These are phyloP conservation scores for Naganishia vishniacii DNA, from an alignment of 768 basidiomycete species.

Conservation along the genomic window DNA sequence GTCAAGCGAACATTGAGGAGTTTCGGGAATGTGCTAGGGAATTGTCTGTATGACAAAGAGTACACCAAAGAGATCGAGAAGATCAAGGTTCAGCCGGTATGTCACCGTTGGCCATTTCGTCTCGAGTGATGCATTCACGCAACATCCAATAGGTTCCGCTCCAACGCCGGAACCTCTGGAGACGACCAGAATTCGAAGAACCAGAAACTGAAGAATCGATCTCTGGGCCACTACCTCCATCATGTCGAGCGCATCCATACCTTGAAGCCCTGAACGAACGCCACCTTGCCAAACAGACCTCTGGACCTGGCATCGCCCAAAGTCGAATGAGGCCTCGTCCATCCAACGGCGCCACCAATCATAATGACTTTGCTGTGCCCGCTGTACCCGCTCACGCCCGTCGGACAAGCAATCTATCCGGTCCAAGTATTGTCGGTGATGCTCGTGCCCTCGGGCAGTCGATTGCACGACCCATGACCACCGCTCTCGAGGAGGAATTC, in stretches of 20 bases:
- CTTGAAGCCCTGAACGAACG: slow-evolving; percentile 4
- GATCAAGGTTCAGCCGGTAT: slow-evolving; percentile 74
- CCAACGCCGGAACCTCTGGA: slow-evolving; percentile 38
- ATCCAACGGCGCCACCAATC: not conserved
- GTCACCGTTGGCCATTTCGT: slow-evolving; percentile 44
- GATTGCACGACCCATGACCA: slow-evolving; percentile 4
- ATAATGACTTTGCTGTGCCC: slow-evolving; percentile 8
- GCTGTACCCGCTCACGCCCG: not conserved
- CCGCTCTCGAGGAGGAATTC: slow-evolving; percentile 11
- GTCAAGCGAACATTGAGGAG: slow-evolving; percentile 83
- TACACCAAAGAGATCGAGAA: slow-evolving; percentile 79
- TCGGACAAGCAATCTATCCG: not conserved
- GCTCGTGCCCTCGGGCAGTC: slow-evolving; percentile 1
- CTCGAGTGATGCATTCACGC: not conserved
- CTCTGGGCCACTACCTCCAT: not conserved
- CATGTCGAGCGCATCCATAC: slow-evolving; percentile 5
- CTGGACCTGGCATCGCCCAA: slow-evolving; percentile 12
- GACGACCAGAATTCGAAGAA: slow-evolving; percentile 42
- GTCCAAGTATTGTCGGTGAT: not conserved
- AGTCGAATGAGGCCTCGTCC: slow-evolving; percentile 20
- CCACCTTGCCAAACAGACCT: slow-evolving; percentile 5
- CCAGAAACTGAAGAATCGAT: slow-evolving; percentile 1
- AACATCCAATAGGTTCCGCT: slow-evolving; percentile 35
- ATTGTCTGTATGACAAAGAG: slow-evolving; percentile 93
- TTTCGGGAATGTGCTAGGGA: slow-evolving; percentile 91